Conservation (phyloP, 1,139 yeast genomes). For the Kodamaea derodonti region DNA sequence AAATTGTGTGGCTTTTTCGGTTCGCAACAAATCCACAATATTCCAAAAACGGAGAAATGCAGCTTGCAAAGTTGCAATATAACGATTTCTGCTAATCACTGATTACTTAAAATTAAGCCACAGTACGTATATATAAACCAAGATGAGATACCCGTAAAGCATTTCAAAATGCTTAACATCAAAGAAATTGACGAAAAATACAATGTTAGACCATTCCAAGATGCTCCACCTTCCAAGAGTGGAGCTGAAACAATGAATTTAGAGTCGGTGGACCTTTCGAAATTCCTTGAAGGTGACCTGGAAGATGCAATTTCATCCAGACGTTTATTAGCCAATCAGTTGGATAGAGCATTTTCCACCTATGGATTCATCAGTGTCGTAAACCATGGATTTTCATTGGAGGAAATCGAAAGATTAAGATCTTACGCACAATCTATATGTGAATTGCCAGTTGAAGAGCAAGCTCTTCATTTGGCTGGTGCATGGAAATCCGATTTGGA, state of each 20-base stretch:
- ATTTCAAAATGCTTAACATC: too few species aligned
- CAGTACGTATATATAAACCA: too few species aligned
- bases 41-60: too few species aligned
- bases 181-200: constrained; percentile 24
- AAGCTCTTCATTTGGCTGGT: constrained; percentile 34
- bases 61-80: too few species aligned
- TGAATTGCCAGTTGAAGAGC: constrained; percentile 36
- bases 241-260: constrained; percentile 4
- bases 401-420: constrained; percentile 24
- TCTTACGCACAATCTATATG: constrained; percentile 32
- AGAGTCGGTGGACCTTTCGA: constrained; percentile 6
- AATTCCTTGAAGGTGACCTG: constrained; percentile 8
- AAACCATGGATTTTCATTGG: constrained; percentile 30
- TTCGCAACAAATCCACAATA: too few species aligned
- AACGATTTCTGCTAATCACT: too few species aligned
- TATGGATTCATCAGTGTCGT: constrained; percentile 42
- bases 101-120: too few species aligned
- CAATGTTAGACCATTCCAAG: constrained; percentile 28
- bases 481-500: constrained; percentile 14
- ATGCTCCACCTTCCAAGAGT: constrained; percentile 15
- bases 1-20: not conserved
- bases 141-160: too few species aligned
- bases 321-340: constrained; percentile 23
- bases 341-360: constrained; percentile 33
- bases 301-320: constrained; percentile 20